Conservation (phyloP, 805 yeast species). For the Hanseniaspora occidentalis region DNA sequence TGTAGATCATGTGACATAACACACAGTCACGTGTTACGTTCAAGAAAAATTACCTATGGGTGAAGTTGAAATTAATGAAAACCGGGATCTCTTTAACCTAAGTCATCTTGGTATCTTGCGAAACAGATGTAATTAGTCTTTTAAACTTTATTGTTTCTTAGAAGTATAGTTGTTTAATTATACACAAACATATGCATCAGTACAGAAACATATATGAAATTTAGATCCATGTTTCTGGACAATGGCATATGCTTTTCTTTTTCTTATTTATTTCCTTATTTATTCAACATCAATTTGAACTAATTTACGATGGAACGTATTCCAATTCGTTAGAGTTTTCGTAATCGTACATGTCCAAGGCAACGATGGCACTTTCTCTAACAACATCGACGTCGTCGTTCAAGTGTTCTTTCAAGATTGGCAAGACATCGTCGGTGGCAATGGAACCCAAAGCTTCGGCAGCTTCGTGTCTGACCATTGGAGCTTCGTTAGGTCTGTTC, state of each 20-base stretch:
- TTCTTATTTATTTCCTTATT: constrained; percentile 4
- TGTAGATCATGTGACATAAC: too few relatives aligned
- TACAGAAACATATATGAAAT: not conserved
- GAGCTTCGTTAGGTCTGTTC: constrained; percentile 69
- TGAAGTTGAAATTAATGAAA: too few relatives aligned
- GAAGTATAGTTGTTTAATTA: not conserved
- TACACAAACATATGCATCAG: not conserved
- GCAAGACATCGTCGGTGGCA: constrained; percentile 91
- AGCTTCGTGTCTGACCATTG: constrained; percentile 99
- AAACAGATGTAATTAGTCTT: too few relatives aligned
- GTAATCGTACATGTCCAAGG: constrained; percentile 95
- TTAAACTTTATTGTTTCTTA: too few relatives aligned
- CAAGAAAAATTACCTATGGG: too few relatives aligned
- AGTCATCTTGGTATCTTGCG: too few relatives aligned
- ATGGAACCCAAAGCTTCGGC: constrained; percentile 97
- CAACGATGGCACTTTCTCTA: constrained; percentile 93
- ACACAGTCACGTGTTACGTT: too few relatives aligned
- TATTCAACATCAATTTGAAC: constrained; percentile 5
- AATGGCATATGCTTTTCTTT: not conserved
- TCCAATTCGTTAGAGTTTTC: constrained; percentile 78
- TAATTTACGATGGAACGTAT: constrained; percentile 49
- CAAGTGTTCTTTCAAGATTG: constrained; percentile 68
- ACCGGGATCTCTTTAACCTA: too few relatives aligned
- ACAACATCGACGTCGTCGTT: constrained; percentile 81
- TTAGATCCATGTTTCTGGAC: too few relatives aligned